Conservation (phyloP, 2,329 filamentous ascomycete species). For the Acephala macrosclerotiorum region DNA sequence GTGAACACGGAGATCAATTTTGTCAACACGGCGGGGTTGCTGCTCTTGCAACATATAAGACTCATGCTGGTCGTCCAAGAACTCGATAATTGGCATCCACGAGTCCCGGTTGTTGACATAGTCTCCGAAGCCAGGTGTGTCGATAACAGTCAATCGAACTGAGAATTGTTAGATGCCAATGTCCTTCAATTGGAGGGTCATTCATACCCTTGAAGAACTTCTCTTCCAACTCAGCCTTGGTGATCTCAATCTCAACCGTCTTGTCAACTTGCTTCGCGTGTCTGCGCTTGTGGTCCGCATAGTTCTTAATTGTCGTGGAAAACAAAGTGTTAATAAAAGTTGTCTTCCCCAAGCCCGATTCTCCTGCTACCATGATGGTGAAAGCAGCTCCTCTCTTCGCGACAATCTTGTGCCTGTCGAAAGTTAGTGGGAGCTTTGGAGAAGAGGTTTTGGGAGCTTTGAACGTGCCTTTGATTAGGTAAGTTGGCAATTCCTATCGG, state of each 20-base stretch:
- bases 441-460: too few relatives aligned
- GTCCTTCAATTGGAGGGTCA: not conserved
- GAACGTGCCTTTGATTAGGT: too few relatives aligned
- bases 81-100: constrained; percentile 99
- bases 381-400: constrained; percentile 92
- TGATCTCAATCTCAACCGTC: constrained; percentile 99
- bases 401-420: constrained; percentile 79
- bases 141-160: constrained; percentile 99
- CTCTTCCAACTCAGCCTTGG: constrained; percentile 99
- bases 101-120: constrained; percentile 99
- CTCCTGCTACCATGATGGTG: constrained; percentile 99
- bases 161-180: constrained; percentile 36
- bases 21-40: constrained; percentile 96
- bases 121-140: constrained; percentile 98
- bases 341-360: constrained; percentile 98
- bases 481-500: constrained; percentile 79
- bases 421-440: too few relatives aligned
- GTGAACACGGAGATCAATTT: constrained; percentile 99
- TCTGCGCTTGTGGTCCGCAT: constrained; percentile 98
- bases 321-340: constrained; percentile 99
- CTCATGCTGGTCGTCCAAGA: constrained; percentile 99
- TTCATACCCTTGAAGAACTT: constrained; percentile 98
- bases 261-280: constrained; percentile 99
- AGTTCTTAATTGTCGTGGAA: constrained; percentile 99
- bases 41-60: constrained; percentile 99